Base-by-base conservation (phyloP, 768 basidiomycete species). In the Lepiota subincarnata region DNA sequence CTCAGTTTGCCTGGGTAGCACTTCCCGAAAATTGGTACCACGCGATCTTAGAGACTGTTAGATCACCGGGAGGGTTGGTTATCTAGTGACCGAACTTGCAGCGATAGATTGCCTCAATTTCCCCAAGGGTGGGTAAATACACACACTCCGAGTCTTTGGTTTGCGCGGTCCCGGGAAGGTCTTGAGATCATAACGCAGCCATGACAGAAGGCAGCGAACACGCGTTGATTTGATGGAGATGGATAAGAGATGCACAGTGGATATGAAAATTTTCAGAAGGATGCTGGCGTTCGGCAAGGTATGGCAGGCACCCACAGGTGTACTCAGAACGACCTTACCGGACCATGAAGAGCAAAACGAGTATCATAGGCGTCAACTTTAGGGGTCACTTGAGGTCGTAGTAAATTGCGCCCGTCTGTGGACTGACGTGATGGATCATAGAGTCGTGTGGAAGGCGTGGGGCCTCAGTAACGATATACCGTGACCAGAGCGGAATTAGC, bases 361-460 rank as follows among this genome's bases (percentile, higher is more conserved):
- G 31, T 34, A 19, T 13, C 26, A 8, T 16, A 24, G 18, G 13
- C 40, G 28, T 31, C 31, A 31, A 31, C 10, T 4, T 31, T 31
- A 3, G 31, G 8, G 31, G n/a, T 20, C 22, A 16, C 1, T 12
- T 19, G 31, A 24, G n/a, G 31, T 53, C 35, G 6, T 52, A 26
- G 55, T 53, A 47, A 43, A 60, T 52, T 56, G 44, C 59, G 55
- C 59, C 57, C 50, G 57, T 56, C 56, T 41, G 43, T 16, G 22
- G 45, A 14, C 22, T 61, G 63, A 64, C 58, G 59, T 62, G 62
- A 64, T 53, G 57, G 42, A 53, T 54, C 48, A 62, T 60, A 56
- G 34, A 56, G 52, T 57, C 56, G 48, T 40, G 55, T 3, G 20
- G 35, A 20, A 24, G 41, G 19, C 22, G 39, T 36, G 16, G 31